These are phyloP conservation scores for Moricandia arvensis DNA, from an alignment of 345 rosid species.

Conservation along the genomic window DNA sequence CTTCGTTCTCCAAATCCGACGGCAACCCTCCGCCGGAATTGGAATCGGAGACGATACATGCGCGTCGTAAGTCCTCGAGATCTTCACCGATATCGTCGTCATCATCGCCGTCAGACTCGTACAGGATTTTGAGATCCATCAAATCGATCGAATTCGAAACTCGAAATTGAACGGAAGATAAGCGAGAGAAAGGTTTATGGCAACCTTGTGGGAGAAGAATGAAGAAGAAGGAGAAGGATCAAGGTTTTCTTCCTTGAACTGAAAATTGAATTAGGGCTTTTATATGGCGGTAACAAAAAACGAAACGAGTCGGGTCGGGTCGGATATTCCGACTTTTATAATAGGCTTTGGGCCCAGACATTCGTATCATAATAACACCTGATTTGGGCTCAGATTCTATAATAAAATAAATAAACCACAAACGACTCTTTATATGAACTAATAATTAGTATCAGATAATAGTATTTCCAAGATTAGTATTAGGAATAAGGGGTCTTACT, in stretches of 20 bases:
- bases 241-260: not conserved
- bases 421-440: no score
- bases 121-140: conserved; percentile 32
- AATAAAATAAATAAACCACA: no score
- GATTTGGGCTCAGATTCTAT: no score
- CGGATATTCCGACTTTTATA: not conserved
- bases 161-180: not conserved
- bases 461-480: no score
- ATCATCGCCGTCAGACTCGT: conserved; percentile 34
- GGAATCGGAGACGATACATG: conserved; percentile 55
- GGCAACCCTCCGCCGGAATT: not conserved
- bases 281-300: not conserved
- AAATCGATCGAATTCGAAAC: not conserved
- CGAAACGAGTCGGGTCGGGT: not conserved
- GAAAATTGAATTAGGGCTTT: conserved; percentile 1
- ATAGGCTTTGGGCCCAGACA: no score
- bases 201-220: not conserved
- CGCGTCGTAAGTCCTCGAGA: conserved; percentile 67
- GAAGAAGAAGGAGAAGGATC: not conserved
- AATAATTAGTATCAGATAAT: no score
- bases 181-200: not conserved
- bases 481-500: no score
- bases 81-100: conserved; percentile 54
- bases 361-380: no score
- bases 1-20: conserved; percentile 51